Base-by-base conservation (phyloP, 75 land plant genomes). In the Larix kaempferi region DNA sequence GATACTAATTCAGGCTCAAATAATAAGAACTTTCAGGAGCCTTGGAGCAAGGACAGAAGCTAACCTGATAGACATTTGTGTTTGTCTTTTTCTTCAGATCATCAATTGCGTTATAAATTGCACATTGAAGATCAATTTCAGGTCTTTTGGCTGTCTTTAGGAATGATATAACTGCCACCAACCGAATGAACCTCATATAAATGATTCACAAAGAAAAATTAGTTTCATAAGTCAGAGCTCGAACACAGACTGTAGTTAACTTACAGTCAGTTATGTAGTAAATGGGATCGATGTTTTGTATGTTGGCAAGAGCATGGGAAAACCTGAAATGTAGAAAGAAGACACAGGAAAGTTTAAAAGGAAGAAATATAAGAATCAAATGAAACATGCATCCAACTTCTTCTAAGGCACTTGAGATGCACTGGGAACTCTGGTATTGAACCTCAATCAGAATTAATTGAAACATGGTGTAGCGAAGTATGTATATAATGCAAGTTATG, bases 81-180 rank as follows among this genome's bases (percentile, higher is more conserved):
- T n/a, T 35, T 44, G 39, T 69, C 72, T 69, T 69, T 67, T 69
- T 35, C 72, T 69, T 69, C 37, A 69, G 72, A 59, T 73, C 27
- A 25, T 73, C 57, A 49, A 73, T 73, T 2, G 57, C 57, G 14
- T 55, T 14, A 17, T 73, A 73, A 23, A 55, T 73, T 14, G 57
- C 49, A 55, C 57, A 52, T 55, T 73, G 75, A 23, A 73, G 57
- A 55, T 73, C 57, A 22, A 73, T 73, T 73, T 52, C 57, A 54
- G 35, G 52, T 35, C 57, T 73, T 73, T 73, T 73, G 6, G 57
- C 21, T n/a, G 75, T 73, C 26, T 44, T 73, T 49, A 73, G 23
- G 39, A 69, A 39, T 10, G 39, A 39, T 39, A 69, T 69, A 37
- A 19, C 72, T 69, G 44, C 72, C 72, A 69, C 52, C 44, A 39